Evolutionary conservation across 164 flowering plant genomes (phyloP), one percentile per base, ranked within the genome.

Genomic region (Aristolochia californica): DNA sequence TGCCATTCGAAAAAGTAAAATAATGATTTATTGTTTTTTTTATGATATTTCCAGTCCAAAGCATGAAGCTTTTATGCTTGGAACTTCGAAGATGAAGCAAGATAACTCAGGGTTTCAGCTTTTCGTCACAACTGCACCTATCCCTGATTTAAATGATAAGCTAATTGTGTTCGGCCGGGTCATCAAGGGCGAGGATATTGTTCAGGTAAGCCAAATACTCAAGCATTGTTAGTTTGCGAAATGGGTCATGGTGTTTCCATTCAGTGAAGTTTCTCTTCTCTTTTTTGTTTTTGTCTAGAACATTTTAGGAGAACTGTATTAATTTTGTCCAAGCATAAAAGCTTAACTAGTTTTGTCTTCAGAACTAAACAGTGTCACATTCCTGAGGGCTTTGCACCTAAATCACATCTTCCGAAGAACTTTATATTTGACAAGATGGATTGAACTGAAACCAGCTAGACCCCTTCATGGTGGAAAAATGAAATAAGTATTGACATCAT

Each of bases 21-120:
- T 3, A 20, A n/a, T 24, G 21, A 54, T 24, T 26, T 17, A 25
- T 26, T 25, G 20, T 22, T 28, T 28, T 7, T 54, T 54, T 54
- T 15, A 25, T 54, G 9, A 27, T 54, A 15, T 57, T 18, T 54
- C 17, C 77, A 93, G 99, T 66, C 71, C 80, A 47, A 90, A 88
- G 79, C 97, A 88, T 58, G 98, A 84, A 65, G 95, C 91, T 4
- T 91, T 91, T 75, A 83, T 91, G 95, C 81, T 91, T 64, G 98
- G 98, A 66, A 91, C 98, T 68, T 74, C 93, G 17, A 88, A 79
- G 77, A 59, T 52, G n/a, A 82, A 73, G 75, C 77, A 57, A 43
- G 81, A 73, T 53, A 66, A 44, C 18, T 77, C 74, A 65, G 81
- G 69, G 24, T 88, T 88, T 64, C 84, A 86, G 48, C 76, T 91